A percentile compares a stretch with the other conserved stretches of the same genome.
Evolutionary conservation across 2,329 filamentous ascomycete genomes (phyloP).

Genomic region (Torrubiellomyces zombiae): DNA sequence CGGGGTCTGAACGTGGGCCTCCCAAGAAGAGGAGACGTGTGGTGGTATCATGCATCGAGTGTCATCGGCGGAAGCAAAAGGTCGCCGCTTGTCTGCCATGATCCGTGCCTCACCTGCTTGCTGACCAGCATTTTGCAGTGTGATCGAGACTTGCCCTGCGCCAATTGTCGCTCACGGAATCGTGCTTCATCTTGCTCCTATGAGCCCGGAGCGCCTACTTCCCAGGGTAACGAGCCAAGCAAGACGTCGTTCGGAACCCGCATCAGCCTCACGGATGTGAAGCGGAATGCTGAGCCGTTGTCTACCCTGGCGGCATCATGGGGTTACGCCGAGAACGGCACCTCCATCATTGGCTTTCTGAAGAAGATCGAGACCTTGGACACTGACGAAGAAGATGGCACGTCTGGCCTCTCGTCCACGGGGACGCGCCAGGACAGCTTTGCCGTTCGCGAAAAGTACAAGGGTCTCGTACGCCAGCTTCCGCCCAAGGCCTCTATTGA

Average conservation of each 20-base stretch:
- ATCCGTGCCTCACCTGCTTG: background rate
- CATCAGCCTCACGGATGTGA: slow-evolving; percentile 1
- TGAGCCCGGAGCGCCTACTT: slow-evolving; percentile 31
- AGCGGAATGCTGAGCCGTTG: slow-evolving; percentile 15
- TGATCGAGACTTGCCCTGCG: slow-evolving; percentile 41
- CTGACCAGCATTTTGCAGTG: slow-evolving; percentile 25
- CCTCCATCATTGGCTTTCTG: slow-evolving; percentile 38
- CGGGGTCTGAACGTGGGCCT: slow-evolving; percentile 13
- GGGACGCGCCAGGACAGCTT: slow-evolving; percentile 6
- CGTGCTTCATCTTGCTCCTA: slow-evolving; percentile 40
- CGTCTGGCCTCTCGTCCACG: slow-evolving; percentile 8
- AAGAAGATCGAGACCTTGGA: slow-evolving; percentile 33
- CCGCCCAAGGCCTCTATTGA: slow-evolving; percentile 38
- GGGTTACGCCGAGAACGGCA: slow-evolving; percentile 34
- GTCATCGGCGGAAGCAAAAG: slow-evolving; percentile 47
- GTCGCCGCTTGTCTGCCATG: slow-evolving; percentile 13
- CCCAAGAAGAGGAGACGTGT: slow-evolving; percentile 40
- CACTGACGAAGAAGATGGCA: slow-evolving; percentile 13
- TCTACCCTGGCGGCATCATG: slow-evolving; percentile 28
- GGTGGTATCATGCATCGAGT: slow-evolving; percentile 48
- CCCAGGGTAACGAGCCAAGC: slow-evolving; percentile 14
- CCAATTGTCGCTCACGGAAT: slow-evolving; percentile 40
- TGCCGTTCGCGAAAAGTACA: slow-evolving; percentile 38
- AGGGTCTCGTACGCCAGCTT: slow-evolving; percentile 38
- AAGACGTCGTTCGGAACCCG: slow-evolving; percentile 1